Percentiles rank a stretch among this genome's conserved stretches.
Conservation (phyloP, 768 basidiomycete genomes). For the Mycena polygramma region DNA sequence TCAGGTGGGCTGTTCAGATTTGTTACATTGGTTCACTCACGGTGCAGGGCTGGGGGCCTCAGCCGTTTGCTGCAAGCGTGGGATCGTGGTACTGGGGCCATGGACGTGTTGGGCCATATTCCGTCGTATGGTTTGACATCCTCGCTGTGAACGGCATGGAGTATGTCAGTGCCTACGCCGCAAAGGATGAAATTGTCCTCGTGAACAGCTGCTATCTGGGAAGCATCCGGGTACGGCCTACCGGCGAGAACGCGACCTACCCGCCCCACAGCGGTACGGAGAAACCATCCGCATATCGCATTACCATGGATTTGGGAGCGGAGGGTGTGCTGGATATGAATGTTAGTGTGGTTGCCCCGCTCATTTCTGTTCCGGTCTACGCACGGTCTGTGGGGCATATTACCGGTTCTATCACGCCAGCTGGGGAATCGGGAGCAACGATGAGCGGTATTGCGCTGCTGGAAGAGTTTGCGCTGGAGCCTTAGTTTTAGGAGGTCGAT, state of each 20-base stretch:
- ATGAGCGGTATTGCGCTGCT: neutral
- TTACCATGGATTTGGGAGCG: neutral
- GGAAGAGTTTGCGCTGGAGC: no score
- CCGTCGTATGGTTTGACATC: conserved; percentile 36
- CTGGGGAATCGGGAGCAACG: neutral
- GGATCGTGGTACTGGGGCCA: conserved; percentile 35
- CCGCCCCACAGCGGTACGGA: neutral
- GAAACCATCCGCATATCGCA: neutral
- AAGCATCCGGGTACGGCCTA: conserved; percentile 6
- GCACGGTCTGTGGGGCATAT: neutral
- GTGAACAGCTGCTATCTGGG: neutral
- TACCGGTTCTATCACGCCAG: neutral
- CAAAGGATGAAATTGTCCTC: conserved; percentile 18
- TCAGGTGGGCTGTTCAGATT: conserved; percentile 13
- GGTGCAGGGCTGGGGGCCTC: conserved; percentile 30
- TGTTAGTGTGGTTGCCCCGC: neutral
- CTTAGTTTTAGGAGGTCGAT: no score
- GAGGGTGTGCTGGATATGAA: neutral
- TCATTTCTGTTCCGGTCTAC: neutral
- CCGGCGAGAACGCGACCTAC: neutral
- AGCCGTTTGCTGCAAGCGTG: conserved; percentile 19
- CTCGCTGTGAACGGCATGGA: conserved; percentile 23
- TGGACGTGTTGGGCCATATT: conserved; percentile 33
- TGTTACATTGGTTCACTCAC: neutral
- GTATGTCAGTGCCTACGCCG: conserved; percentile 28